Conservation (phyloP, 129 eudicot genomes). For the Lactuca saligna region DNA sequence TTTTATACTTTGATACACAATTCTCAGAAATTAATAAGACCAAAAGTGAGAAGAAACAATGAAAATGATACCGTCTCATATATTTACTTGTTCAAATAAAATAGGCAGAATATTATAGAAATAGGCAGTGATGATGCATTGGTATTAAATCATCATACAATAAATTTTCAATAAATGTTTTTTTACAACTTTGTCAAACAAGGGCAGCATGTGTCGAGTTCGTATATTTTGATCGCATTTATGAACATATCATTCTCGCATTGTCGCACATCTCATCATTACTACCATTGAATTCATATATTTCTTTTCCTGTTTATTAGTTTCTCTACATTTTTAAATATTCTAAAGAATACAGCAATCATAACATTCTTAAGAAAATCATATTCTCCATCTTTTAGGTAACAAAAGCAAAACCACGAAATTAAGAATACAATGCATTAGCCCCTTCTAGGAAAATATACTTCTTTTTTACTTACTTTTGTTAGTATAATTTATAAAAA, state of each 20-base stretch:
- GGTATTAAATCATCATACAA: background rate
- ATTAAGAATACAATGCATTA: background rate
- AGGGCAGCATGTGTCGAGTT: conserved; percentile 16
- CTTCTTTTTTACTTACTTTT: too few relatives aligned
- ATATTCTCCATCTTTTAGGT: background rate
- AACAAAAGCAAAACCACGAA: conserved; percentile 3
- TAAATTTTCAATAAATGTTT: conserved; percentile 12
- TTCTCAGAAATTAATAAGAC: too few relatives aligned
- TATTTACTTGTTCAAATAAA: background rate
- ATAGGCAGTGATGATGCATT: background rate
- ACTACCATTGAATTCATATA: background rate
- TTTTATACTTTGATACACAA: too few relatives aligned
- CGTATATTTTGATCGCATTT: conserved; percentile 13
- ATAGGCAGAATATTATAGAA: too few relatives aligned
- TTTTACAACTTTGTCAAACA: conserved; percentile 23
- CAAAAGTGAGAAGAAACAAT: too few relatives aligned
- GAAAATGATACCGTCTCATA: background rate
- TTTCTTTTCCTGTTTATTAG: background rate
- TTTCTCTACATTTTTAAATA: background rate
- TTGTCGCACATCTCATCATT: conserved; percentile 17
- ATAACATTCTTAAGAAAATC: background rate
- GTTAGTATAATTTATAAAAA: too few relatives aligned
- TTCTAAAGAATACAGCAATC: conserved; percentile 19
- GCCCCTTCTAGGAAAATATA: background rate
- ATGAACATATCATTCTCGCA: conserved; percentile 8